A percentile compares a stretch with the other conserved stretches of the same genome.
Conservation (phyloP, 2,329 filamentous ascomycete species). For the Cytospora chrysosperma region DNA sequence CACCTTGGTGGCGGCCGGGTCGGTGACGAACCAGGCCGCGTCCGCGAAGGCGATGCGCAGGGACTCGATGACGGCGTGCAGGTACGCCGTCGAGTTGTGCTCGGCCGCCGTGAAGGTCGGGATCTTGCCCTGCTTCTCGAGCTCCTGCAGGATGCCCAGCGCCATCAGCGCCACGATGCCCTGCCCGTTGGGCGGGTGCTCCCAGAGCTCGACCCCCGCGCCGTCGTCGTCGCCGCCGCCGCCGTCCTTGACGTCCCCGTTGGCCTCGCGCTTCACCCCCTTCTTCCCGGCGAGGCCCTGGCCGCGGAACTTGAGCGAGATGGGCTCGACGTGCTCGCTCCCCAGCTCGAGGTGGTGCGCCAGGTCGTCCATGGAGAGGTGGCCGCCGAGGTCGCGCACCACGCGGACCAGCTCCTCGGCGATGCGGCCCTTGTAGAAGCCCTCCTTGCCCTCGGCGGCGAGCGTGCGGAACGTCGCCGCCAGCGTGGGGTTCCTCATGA, state of each 20-base stretch:
- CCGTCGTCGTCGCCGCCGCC: constrained; percentile 31
- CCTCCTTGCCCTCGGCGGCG: constrained; percentile 77
- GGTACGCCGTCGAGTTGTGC: constrained; percentile 77
- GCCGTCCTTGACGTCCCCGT: constrained; percentile 41
- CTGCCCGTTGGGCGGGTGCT: constrained; percentile 95
- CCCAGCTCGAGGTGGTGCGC: constrained; percentile 66
- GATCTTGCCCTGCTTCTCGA: constrained; percentile 75
- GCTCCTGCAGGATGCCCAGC: constrained; percentile 82
- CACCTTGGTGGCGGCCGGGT: constrained; percentile 70
- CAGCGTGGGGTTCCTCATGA: constrained; percentile 82
- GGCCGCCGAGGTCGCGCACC: constrained; percentile 71
- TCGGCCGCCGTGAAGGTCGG: constrained; percentile 66
- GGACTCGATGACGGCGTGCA: constrained; percentile 85
- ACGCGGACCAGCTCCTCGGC: constrained; percentile 80
- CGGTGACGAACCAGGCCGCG: constrained; percentile 84
- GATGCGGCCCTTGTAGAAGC: constrained; percentile 85
- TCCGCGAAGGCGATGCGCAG: constrained; percentile 90
- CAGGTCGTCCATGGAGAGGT: constrained; percentile 77
- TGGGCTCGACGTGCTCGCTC: constrained; percentile 79
- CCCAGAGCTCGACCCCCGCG: constrained; percentile 79
- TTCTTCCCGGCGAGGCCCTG: constrained; percentile 45
- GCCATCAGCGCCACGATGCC: constrained; percentile 95
- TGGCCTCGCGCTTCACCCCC: constrained; percentile 27
- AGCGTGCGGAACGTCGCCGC: constrained; percentile 79
- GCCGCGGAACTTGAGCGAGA: constrained; percentile 75